Base-by-base conservation (phyloP, 441 rosid species). In the Francoa sonchifolia region DNA sequence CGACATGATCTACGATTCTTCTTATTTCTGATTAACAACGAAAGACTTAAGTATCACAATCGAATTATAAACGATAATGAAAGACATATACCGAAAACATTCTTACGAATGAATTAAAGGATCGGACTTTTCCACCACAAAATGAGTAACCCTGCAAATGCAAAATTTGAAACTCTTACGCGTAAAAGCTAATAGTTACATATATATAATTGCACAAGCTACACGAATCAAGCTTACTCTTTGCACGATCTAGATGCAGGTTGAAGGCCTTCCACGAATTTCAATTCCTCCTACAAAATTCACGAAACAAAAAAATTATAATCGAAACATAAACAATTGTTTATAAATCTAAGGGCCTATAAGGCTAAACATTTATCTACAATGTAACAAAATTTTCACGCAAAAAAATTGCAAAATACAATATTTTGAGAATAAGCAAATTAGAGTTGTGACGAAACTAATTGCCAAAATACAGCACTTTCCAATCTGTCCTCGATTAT, bases 211-310 rank as follows among this genome's bases (percentile, higher is more conserved):
- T 3, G 20, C 16, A 43, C 21, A 12, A 21, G 14, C n/a, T n/a
- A n/a, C n/a, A n/a, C n/a, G n/a, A 16, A 22, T 10, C 32, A 23
- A 40, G 56, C 85, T 25, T 59, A 87, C 96, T 76, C 96, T 70
- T 87, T 76, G 83, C 94, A 82, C 71, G 52, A 72, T 63, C 40
- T 53, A 45, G 94, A 79, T 38, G 94, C 73, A 2, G 82, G 82
- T 55, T 67, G 80, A 19, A 77, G 65, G 17, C 74, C 65, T 55
- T 76, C 56, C 1, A 64, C 45, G 13, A 73, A 68, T 61, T 71
- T 83, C 22, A 80, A 44, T 42, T 87, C 97, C 13, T 74, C 89
- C 95, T 87, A 80, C 20, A n/a, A n/a, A n/a, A n/a, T n/a, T 47
- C 58, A 47, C 45, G 35, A 18, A 0, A 10, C 48, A 48, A 53